Evolutionary conservation across 2,329 filamentous ascomycete genomes (phyloP), one percentile per base, ranked within the genome.

Genomic region (Cercospora janseana): DNA sequence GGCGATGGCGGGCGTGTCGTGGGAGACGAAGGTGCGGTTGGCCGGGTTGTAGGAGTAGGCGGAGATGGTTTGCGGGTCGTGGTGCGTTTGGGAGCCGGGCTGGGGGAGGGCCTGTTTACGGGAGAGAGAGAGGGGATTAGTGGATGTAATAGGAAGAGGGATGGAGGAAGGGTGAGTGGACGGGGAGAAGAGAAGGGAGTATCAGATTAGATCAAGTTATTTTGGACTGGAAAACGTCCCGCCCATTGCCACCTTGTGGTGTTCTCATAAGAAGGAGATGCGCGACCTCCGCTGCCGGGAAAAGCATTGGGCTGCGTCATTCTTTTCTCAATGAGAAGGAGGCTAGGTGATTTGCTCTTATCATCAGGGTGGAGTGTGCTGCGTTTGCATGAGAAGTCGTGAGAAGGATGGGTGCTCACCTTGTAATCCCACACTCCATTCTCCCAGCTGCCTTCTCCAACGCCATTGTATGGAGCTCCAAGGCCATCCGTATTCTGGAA

Each of bases 371-470:
- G 46, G 10, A 8, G 27, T 37, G 24, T 31, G 32, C 21, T 15
- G 13, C 24, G 18, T 15, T 35, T 27, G 13, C 6, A 23, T 13
- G 18, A 16, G 27, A 10, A 41, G 27, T 2, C 24, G 31, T 13
- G 29, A 9, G 20, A n/a, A 28, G 23, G 2, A 16, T n/a, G 32
- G n/a, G 12, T 27, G 52, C 63, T 56, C 37, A 69, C 68, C 60
- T 95, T 96, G 76, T 86, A 96, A 69, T 97, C 91, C 75, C 87
- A 88, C 1, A 95, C 81, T 1, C 90, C 90, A 6, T 79, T 75
- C 72, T 96, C 91, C 86, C 87, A 96, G 48, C 79, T 87, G 0
- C 90, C 92, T 47, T 83, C 76, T 1, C 90, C 91, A 6, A 88
- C 76, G 5, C 89, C 90, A 41, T 69, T 79, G 70, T 79, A 96